A percentile compares a stretch with the other conserved stretches of the same genome.
These are phyloP conservation scores for Pleoardoris graminearum DNA, from an alignment of 2,329 filamentous ascomycete genomes.

Conservation along the genomic window DNA sequence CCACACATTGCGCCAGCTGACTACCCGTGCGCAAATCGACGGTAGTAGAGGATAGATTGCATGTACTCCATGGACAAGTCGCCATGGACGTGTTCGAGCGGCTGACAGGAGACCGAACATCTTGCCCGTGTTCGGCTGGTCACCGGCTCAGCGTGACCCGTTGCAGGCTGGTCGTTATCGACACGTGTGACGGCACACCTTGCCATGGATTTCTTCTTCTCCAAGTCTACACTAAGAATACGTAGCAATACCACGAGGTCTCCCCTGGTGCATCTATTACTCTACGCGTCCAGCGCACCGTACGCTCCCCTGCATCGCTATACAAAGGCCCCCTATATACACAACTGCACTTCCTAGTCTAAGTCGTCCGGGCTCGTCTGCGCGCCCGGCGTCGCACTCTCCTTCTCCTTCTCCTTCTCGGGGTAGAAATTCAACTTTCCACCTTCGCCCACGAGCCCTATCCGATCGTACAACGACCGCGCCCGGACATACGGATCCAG, in stretches of 20 bases:
- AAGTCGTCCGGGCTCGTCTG: constrained; percentile 41
- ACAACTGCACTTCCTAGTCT: constrained; percentile 26
- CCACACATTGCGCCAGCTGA: too few species aligned
- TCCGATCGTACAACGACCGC: constrained; percentile 80
- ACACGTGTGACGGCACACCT: too few species aligned
- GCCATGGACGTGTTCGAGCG: too few species aligned
- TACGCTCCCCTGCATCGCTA: too few species aligned
- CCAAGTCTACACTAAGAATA: not conserved
- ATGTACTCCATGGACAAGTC: not conserved
- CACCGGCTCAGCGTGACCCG: not conserved
- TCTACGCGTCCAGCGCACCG: not conserved
- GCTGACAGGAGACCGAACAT: too few species aligned
- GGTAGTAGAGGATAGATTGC: not conserved
- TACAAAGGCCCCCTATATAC: not conserved
- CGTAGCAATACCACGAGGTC: not conserved
- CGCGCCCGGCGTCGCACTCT: constrained; percentile 8
- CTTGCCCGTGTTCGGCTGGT: not conserved
- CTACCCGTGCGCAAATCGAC: not conserved
- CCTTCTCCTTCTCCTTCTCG: constrained; percentile 8
- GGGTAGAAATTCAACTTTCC: constrained; percentile 76
- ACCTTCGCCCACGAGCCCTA: constrained; percentile 67
- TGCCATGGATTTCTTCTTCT: not conserved
- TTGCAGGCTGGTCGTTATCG: not conserved
- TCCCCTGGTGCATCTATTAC: not conserved
- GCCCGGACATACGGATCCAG: constrained; percentile 87